Evolutionary conservation across 495 filamentous ascomycete genomes (phyloP).

Genomic region (Podospora conica): DNA sequence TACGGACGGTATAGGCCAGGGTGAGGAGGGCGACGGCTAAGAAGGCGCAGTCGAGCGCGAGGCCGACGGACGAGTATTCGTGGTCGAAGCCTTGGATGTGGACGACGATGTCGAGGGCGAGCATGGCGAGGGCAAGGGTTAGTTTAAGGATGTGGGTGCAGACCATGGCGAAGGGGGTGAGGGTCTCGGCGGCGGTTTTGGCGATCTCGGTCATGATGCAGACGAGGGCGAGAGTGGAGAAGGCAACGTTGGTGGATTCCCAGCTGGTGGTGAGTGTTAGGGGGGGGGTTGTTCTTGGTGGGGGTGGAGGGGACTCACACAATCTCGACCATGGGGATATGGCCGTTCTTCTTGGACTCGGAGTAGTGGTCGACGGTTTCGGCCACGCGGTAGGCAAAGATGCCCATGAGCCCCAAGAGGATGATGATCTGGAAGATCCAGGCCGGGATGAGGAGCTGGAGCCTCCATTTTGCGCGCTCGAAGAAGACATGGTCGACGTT

Average conservation of each 20-base stretch:
- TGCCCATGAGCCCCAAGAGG: slow-evolving; percentile 37
- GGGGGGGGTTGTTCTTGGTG: background rate
- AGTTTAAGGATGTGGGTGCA: slow-evolving; percentile 41
- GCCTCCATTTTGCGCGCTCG: slow-evolving; percentile 37
- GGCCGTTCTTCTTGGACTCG: slow-evolving; percentile 30
- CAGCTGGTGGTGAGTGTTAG: slow-evolving; percentile 27
- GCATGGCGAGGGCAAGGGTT: slow-evolving; percentile 33
- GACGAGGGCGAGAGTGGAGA: slow-evolving; percentile 36
- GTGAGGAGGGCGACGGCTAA: slow-evolving; percentile 33
- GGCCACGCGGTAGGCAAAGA: slow-evolving; percentile 44
- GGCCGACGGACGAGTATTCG: slow-evolving; percentile 38
- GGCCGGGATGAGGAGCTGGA: slow-evolving; percentile 32
- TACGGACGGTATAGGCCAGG: slow-evolving; percentile 34
- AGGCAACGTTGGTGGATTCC: slow-evolving; percentile 41
- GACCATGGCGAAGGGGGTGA: slow-evolving; percentile 42
- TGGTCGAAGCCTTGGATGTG: slow-evolving; percentile 31
- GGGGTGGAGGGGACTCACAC: slow-evolving; percentile 33
- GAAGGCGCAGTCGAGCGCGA: slow-evolving; percentile 37
- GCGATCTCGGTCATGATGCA: slow-evolving; percentile 38
- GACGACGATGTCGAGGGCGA: slow-evolving; percentile 42
- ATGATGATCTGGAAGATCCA: slow-evolving; percentile 38
- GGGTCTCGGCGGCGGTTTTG: slow-evolving; percentile 34
- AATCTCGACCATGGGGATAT: slow-evolving; percentile 39
- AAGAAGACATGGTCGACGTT: slow-evolving; percentile 40
- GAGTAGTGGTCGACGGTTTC: slow-evolving; percentile 36